Percentiles rank a stretch among this genome's conserved stretches.
phyloP scores from a whole-genome alignment of 352 stramenopile genomes.

The Globisporangium abappressorium region DNA sequence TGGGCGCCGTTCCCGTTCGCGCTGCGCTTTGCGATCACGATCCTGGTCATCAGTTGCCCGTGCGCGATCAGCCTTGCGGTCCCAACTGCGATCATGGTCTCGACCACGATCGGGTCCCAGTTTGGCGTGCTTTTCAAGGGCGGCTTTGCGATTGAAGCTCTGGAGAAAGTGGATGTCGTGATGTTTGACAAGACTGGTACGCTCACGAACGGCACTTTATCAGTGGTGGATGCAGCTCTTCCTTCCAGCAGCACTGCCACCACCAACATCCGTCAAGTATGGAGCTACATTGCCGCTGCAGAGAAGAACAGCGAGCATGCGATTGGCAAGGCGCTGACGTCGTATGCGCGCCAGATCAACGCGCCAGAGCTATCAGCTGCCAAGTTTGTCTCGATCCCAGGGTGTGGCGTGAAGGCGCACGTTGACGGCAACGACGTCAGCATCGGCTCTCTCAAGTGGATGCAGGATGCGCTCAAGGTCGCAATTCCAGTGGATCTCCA shows the following conservation, averaged over 20 bases:
- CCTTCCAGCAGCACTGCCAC: background rate
- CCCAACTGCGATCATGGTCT: constrained; percentile 76
- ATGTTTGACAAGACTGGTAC: constrained; percentile 85
- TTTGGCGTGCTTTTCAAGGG: constrained; percentile 83
- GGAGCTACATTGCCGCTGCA: constrained; percentile 44
- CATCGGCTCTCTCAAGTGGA: constrained; percentile 70
- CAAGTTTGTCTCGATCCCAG: constrained; percentile 50
- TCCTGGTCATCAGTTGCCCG: constrained; percentile 76
- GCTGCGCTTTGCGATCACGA: constrained; percentile 75
- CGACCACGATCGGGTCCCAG: constrained; percentile 73
- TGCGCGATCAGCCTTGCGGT: constrained; percentile 76
- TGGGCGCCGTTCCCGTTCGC: constrained; percentile 66
- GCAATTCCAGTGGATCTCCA: constrained; percentile 39
- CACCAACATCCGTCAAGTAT: constrained; percentile 21
- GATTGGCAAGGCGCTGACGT: constrained; percentile 54
- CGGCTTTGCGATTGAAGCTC: constrained; percentile 61
- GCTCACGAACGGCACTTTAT: constrained; percentile 57
- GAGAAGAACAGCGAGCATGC: constrained; percentile 66
- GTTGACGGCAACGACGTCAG: constrained; percentile 32
- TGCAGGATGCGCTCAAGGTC: constrained; percentile 49
- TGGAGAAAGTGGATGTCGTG: constrained; percentile 63
- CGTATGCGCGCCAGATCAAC: constrained; percentile 36
- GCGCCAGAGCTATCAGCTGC: constrained; percentile 22
- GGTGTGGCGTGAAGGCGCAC: constrained; percentile 51
- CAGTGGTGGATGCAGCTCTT: constrained; percentile 29